Base-by-base conservation (phyloP, 1,284 basidiomycete genomes). In the Fomitopsis schrenkii region DNA sequence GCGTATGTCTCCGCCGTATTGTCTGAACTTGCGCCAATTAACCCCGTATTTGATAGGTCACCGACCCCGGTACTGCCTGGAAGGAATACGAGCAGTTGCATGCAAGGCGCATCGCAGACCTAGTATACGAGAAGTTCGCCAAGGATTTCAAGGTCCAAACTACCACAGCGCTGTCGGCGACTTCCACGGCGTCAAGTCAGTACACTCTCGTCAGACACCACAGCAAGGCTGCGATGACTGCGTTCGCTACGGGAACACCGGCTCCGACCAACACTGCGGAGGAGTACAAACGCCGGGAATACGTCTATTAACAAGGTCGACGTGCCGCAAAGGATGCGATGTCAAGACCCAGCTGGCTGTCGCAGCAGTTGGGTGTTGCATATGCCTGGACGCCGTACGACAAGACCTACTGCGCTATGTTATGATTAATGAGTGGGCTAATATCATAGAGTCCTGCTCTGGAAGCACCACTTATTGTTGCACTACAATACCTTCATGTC, bases 21-120 rank as follows among this genome's bases (percentile, higher is more conserved):
- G 14, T 10, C 3, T 22, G 33, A 22, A 44, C 30, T 33, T 33
- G 7, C 36, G 6, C 22, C 19, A n/a, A 10, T 8, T 50, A 17
- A 50, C 28, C 55, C 12, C 22, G 19, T 1, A 14, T 52, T 15
- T n/a, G 19, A 2, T 35, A 62, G 61, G 22, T 50, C 17, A 59
- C 57, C 6, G 61, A 62, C 40, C 35, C 61, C 9, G 55, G 50
- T 4, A 2, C 19, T 12, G 61, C 61, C 6, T 62, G 57, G 58
- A 58, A 41, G 5, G 58, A 62, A 17, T 54, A 36, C 19, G 57
- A 62, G 26, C 22, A 28, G 15, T 10, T 59, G 46, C 56, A 59
- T 40, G 19, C 17, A 1, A 36, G 14, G 9, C 61, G 61, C 10
- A 53, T 62, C 35, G 52, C 26, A 0, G 48, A 50, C 7, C 26